A percentile compares a stretch with the other conserved stretches of the same genome.
Evolutionary conservation across 495 filamentous ascomycete species (phyloP).

Genomic region (Podospora pseudoanserina): DNA sequence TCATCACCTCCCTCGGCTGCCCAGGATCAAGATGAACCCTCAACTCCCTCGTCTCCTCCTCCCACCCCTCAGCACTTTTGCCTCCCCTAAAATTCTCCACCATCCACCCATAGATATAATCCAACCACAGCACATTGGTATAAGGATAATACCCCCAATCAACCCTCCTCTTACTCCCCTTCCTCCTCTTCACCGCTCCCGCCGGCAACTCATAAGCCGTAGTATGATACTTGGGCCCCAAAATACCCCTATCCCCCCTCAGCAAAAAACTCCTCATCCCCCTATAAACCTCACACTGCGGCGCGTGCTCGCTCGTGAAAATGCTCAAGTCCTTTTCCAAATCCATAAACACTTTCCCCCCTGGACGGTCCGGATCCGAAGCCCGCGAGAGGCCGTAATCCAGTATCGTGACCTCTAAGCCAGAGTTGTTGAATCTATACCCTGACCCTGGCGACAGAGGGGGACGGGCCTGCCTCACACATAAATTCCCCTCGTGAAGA

Average conservation of each 20-base stretch:
- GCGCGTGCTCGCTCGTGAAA: slow-evolving; percentile 49
- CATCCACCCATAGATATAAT: slow-evolving; percentile 47
- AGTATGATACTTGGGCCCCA: slow-evolving; percentile 34
- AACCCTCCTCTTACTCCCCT: slow-evolving; percentile 23
- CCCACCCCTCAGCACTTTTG: slow-evolving; percentile 36
- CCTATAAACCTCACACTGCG: slow-evolving; percentile 46
- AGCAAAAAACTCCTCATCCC: slow-evolving; percentile 52
- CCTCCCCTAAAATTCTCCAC: slow-evolving; percentile 29
- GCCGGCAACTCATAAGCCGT: slow-evolving; percentile 31
- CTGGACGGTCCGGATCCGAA: slow-evolving; percentile 22
- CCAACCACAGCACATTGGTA: slow-evolving; percentile 54
- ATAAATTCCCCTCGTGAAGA: slow-evolving; percentile 84
- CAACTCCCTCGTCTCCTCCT: slow-evolving; percentile 40
- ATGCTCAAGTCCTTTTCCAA: slow-evolving; percentile 50
- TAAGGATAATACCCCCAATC: slow-evolving; percentile 46
- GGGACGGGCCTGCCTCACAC: slow-evolving; percentile 54
- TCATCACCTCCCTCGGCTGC: slow-evolving; percentile 33
- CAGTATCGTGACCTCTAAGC: slow-evolving; percentile 75
- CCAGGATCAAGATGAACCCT: slow-evolving; percentile 41
- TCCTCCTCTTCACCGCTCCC: slow-evolving; percentile 22
- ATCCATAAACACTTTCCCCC: slow-evolving; percentile 38
- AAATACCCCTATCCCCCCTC: slow-evolving; percentile 29
- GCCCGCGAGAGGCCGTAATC: slow-evolving; percentile 86
- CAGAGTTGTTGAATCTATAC: slow-evolving; percentile 61
- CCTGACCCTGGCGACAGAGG: slow-evolving; percentile 29